phyloP scores from a whole-genome alignment of 106 monocot genomes.

The Narthecium ossifragum region DNA sequence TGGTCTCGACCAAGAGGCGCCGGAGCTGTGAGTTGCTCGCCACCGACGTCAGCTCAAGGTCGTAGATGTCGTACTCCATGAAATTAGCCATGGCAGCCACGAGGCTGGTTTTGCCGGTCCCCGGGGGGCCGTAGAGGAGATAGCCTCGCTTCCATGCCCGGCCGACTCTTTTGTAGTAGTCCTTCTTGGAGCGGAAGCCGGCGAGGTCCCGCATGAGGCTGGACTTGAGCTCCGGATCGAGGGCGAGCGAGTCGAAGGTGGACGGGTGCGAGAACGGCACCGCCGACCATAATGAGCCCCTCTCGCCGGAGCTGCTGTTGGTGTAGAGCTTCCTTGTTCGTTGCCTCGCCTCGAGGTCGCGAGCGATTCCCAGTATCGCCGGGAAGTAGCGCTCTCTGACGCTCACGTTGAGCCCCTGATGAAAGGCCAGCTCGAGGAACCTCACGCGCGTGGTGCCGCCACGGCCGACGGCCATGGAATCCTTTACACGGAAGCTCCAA shows the following conservation, averaged over 20 bases:
- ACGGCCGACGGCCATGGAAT: slow-evolving; percentile 72
- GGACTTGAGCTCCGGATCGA: slow-evolving; percentile 50
- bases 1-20: slow-evolving; percentile 83
- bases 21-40: slow-evolving; percentile 74
- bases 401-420: slow-evolving; percentile 83
- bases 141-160: slow-evolving; percentile 87
- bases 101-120: slow-evolving; percentile 89
- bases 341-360: no score
- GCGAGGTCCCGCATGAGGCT: slow-evolving; percentile 49
- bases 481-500: no score
- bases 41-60: slow-evolving; percentile 83
- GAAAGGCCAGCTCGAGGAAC: slow-evolving; percentile 26
- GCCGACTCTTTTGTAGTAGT: slow-evolving; percentile 57
- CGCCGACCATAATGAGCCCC: slow-evolving; percentile 67
- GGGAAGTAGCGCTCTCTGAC: no score
- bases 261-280: slow-evolving; percentile 92
- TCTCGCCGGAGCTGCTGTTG: slow-evolving; percentile 39
- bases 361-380: no score
- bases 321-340: no score
- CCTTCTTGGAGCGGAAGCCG: slow-evolving; percentile 34
- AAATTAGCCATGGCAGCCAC: slow-evolving; percentile 88
- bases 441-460: slow-evolving; percentile 62
- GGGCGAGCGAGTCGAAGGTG: slow-evolving; percentile 82
- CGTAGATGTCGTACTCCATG: slow-evolving; percentile 77
- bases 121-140: slow-evolving; percentile 74